phyloP scores from a whole-genome alignment of 2,329 filamentous ascomycete species.

The Aspergillus fumigatus region DNA sequence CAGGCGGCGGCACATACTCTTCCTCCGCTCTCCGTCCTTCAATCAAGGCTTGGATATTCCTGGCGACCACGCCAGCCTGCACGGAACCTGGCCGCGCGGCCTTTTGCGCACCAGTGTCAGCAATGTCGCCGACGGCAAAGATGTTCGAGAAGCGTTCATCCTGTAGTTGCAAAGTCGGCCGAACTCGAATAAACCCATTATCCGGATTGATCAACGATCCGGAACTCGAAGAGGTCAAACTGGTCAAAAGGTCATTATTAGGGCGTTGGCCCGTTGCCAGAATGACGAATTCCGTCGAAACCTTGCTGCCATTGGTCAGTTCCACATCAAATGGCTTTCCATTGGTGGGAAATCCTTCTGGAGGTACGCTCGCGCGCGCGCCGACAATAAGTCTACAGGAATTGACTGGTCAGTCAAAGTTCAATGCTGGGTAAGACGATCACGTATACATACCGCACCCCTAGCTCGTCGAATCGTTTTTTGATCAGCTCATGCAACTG shows the following conservation, averaged over 20 bases:
- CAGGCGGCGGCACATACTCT: constrained; percentile 23
- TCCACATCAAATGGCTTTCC: constrained; percentile 23
- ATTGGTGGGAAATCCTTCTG: constrained; percentile 23
- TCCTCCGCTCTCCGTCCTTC: constrained; percentile 23
- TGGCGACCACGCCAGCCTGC: constrained; percentile 30
- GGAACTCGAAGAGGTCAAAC: constrained; percentile 22
- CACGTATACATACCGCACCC: constrained; percentile 16
- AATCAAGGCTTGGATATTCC: constrained; percentile 31
- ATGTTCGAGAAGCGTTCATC: constrained; percentile 28
- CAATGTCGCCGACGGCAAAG: constrained; percentile 35
- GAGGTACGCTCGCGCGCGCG: constrained; percentile 25
- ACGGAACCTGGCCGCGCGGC: constrained; percentile 29
- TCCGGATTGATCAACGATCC: constrained; percentile 29
- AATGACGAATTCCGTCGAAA: constrained; percentile 40
- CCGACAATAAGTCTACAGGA: constrained; percentile 23
- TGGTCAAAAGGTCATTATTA: constrained; percentile 38
- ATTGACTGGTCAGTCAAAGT: neutral
- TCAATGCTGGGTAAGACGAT: no score
- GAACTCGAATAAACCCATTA: constrained; percentile 31
- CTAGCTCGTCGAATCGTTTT: constrained; percentile 30
- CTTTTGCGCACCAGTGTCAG: constrained; percentile 33
- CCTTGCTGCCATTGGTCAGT: constrained; percentile 26
- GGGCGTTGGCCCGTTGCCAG: constrained; percentile 47
- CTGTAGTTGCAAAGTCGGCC: constrained; percentile 31
- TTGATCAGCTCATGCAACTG: constrained; percentile 28